Evolutionary conservation across 371 early-diverging fungal genomes (phyloP).

Genomic region (Mucor racemosus): DNA sequence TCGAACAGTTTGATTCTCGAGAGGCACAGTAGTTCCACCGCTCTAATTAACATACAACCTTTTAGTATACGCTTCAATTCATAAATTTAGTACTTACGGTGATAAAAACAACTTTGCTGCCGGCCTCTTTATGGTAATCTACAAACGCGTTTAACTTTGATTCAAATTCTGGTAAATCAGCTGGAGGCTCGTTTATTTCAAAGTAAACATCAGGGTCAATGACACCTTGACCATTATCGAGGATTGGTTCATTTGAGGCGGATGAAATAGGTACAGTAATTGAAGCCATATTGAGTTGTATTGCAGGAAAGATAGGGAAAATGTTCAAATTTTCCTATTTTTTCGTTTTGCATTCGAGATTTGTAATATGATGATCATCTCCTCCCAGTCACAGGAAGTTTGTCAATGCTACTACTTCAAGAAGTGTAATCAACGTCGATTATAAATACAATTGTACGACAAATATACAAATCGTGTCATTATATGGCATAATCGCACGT

Average conservation of each 20-base stretch:
- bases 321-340: neutral
- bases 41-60: conserved; percentile 54
- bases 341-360: neutral
- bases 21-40: conserved; percentile 97
- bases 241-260: conserved; percentile 20
- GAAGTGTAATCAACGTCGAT: no score
- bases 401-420: neutral
- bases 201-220: conserved; percentile 86
- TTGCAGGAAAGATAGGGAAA: neutral
- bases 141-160: conserved; percentile 73
- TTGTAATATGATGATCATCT: neutral
- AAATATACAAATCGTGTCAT: neutral
- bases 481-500: neutral
- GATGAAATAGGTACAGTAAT: neutral
- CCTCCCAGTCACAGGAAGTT: neutral
- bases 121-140: conserved; percentile 56
- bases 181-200: conserved; percentile 75
- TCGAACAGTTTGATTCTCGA: conserved; percentile 97
- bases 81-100: conserved; percentile 58
- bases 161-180: conserved; percentile 69
- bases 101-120: conserved; percentile 77
- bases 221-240: conserved; percentile 59
- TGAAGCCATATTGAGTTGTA: neutral
- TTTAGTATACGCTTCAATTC: neutral
- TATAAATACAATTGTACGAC: neutral